Conservation (phyloP, 148 eudicot species). For the Vaccinium darrowii region DNA sequence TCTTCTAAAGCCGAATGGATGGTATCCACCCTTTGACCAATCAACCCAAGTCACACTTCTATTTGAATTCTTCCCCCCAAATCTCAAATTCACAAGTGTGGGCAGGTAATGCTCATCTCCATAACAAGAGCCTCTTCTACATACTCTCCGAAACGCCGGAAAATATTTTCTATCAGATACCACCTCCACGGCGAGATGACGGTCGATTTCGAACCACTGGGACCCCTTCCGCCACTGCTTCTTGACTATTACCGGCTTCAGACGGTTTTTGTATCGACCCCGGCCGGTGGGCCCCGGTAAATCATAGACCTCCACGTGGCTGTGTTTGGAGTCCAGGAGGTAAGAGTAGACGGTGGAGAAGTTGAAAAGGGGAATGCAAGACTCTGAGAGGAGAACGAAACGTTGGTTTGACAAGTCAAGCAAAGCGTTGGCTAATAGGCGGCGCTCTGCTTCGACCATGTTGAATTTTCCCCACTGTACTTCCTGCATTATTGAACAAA, state of each 20-base stretch:
- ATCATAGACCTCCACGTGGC: constrained; percentile 48
- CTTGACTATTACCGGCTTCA: constrained; percentile 37
- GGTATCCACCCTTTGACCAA: constrained; percentile 64
- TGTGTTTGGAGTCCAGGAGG: constrained; percentile 40
- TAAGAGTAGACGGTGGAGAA: constrained; percentile 55
- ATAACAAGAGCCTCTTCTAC: constrained; percentile 41
- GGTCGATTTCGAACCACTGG: constrained; percentile 72
- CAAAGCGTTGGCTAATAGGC: constrained; percentile 66
- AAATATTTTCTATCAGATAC: constrained; percentile 41
- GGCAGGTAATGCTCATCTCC: constrained; percentile 83
- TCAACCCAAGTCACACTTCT: constrained; percentile 72
- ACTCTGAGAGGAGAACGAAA: constrained; percentile 66
- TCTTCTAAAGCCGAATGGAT: constrained; percentile 45
- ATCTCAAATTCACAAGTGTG: constrained; percentile 45
- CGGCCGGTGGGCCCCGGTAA: constrained; percentile 37
- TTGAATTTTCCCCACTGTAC: constrained; percentile 69
- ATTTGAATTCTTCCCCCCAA: constrained; percentile 38
- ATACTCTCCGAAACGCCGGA: constrained; percentile 33
- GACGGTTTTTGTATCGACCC: constrained; percentile 41
- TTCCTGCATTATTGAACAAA: constrained; percentile 28
- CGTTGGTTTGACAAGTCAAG: constrained; percentile 57
- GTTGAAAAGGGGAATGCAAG: constrained; percentile 76
- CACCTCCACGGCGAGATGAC: constrained; percentile 47
- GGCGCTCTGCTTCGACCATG: constrained; percentile 78
- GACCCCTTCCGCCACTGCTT: constrained; percentile 72